Conservation (phyloP, 192 early-diverging fungal genomes). For the Allomyces arbusculus region DNA sequence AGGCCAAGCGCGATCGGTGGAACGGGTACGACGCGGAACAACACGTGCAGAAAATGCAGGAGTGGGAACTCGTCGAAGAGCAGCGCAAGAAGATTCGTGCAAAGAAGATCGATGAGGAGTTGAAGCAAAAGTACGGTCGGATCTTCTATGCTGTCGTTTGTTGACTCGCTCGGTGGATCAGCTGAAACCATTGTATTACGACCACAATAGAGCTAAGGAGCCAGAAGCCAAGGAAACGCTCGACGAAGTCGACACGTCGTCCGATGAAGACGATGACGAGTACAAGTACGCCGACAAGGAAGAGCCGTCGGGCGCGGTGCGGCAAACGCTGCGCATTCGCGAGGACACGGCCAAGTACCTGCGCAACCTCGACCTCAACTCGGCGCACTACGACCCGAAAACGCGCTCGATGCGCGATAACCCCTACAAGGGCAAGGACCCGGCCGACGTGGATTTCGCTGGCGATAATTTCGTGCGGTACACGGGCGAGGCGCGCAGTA, state of each 20-base stretch:
- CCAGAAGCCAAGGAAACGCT: constrained; percentile 18
- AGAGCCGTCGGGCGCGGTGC: constrained; percentile 67
- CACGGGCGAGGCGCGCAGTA: constrained; percentile 60
- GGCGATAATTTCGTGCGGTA: constrained; percentile 91
- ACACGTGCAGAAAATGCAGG: constrained; percentile 42
- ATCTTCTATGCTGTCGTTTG: background rate
- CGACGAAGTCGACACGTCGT: constrained; percentile 1
- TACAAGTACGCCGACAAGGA: constrained; percentile 72
- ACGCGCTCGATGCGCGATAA: constrained; percentile 98
- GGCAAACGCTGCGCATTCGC: constrained; percentile 88
- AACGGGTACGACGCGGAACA: constrained; percentile 89
- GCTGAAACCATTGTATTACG: too few species aligned
- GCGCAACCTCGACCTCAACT: constrained; percentile 80
- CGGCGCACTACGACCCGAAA: constrained; percentile 97
- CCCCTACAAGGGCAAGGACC: constrained; percentile 50
- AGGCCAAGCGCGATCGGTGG: constrained; percentile 94
- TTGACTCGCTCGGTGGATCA: too few species aligned
- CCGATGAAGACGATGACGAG: constrained; percentile 62
- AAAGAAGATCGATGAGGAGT: constrained; percentile 44
- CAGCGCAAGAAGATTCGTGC: constrained; percentile 60
- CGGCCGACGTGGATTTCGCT: constrained; percentile 29
- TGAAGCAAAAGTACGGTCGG: background rate
- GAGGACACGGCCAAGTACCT: constrained; percentile 99
- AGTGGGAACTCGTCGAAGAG: constrained; percentile 84
- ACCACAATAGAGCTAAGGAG: too few species aligned